Base-by-base conservation (phyloP, 2,329 filamentous ascomycete species). In the Monilinia fructigena region DNA sequence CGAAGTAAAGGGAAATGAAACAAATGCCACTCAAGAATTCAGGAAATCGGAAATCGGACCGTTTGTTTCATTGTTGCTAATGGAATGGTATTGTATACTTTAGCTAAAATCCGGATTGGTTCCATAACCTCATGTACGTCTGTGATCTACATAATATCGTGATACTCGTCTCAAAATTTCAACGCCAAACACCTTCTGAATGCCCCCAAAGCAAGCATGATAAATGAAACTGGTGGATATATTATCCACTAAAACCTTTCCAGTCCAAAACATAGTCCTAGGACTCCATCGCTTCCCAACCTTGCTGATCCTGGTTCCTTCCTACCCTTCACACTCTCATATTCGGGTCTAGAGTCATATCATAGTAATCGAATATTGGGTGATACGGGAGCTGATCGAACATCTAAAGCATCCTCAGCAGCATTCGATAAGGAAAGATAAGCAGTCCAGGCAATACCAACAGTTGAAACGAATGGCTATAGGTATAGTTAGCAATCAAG, bases 381-480 rank as follows among this genome's bases (percentile, higher is more conserved):
- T 56, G 74, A 75, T 52, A 70, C 68, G 67, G 75, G 75, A 67
- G 72, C 74, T 69, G 75, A 75, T 69, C 71, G 69, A 66, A 71
- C 71, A 63, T 75, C 74, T 61, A 70, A 65, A 23, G 66, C 74
- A 67, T 77, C 76, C 69, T 96, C 92, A 3, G 92, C 83, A 6
- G 93, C 89, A 79, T 98, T 98, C 69, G 90, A 91, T 62, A 99
- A 84, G 3, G 93, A 97, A 14, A 99, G 86, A 78, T 97, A 99
- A 26, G 93, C 94, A 14, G 95, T 98, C 95, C 94, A 98, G 45
- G 93, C 93, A 74, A 98, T 98, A 83, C 94, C 94, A 66, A 99
- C 80, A 11, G 92, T 96, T 20, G 94, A 97, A 11, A 97, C 94
- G 76, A 99, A 98, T 0, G 94, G 94, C 93, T 97, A 52, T 53